Conservation (phyloP, 2,329 filamentous ascomycete genomes). For the Verticillium dahliae region DNA sequence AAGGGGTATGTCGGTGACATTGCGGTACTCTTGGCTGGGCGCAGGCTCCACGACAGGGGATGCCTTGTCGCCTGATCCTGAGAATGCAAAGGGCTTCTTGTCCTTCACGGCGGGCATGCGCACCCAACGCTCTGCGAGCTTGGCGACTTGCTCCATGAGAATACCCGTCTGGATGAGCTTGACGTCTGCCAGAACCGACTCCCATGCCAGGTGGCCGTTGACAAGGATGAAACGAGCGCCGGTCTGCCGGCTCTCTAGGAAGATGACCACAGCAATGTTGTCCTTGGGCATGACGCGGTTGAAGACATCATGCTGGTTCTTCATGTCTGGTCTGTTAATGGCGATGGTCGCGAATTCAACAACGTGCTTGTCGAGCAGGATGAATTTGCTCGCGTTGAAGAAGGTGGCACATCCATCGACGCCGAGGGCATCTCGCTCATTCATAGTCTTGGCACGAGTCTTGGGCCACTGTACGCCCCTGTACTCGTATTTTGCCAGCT, state of each 20-base stretch:
- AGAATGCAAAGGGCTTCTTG: slow-evolving; percentile 55
- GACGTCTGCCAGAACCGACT: slow-evolving; percentile 83
- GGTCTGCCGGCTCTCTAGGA: slow-evolving; percentile 86
- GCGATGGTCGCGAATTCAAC: slow-evolving; percentile 89
- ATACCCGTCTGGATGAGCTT: slow-evolving; percentile 96
- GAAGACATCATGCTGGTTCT: slow-evolving; percentile 94
- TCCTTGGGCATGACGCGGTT: slow-evolving; percentile 98
- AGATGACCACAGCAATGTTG: slow-evolving; percentile 87
- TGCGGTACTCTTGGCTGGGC: slow-evolving; percentile 81
- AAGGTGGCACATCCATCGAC: slow-evolving; percentile 97
- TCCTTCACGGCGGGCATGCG: slow-evolving; percentile 75
- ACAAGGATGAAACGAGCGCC: slow-evolving; percentile 89
- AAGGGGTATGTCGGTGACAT: slow-evolving; percentile 81
- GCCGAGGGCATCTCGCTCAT: slow-evolving; percentile 76
- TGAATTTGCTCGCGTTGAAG: slow-evolving; percentile 92
- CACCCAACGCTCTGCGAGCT: slow-evolving; percentile 78
- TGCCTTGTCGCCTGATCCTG: slow-evolving; percentile 29
- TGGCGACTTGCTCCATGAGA: slow-evolving; percentile 84
- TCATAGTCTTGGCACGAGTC: slow-evolving; percentile 84
- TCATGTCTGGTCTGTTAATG: slow-evolving; percentile 94
- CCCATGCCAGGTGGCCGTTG: slow-evolving; percentile 94
- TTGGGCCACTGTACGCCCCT: slow-evolving; percentile 92
- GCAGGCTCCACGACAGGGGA: slow-evolving; percentile 56
- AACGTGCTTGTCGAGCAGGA: slow-evolving; percentile 87
- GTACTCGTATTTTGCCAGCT: slow-evolving; percentile 81